Conservation (phyloP, 306 rosid genomes). For the Delonix regia region DNA sequence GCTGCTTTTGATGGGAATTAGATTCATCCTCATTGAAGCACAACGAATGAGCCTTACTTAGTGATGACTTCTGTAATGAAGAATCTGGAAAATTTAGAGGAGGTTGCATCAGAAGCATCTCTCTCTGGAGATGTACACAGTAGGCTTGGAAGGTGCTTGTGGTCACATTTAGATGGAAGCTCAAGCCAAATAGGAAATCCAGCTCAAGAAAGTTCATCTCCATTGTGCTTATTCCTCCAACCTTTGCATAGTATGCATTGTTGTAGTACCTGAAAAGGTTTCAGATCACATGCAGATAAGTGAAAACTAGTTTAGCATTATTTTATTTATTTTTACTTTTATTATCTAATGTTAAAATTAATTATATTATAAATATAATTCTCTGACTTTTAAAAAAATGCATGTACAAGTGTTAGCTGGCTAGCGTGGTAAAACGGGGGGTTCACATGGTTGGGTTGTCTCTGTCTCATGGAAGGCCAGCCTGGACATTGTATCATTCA, state of each 20-base stretch:
- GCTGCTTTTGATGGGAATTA: constrained; percentile 62
- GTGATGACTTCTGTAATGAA: constrained; percentile 60
- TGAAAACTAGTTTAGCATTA: neutral
- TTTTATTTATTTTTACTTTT: too few relatives aligned
- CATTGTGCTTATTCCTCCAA: constrained; percentile 88
- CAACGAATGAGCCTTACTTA: constrained; percentile 49
- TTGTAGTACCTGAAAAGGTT: constrained; percentile 72
- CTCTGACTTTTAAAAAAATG: constrained; percentile 30
- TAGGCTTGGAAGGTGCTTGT: constrained; percentile 76
- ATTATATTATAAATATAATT: neutral
- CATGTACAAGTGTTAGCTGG: constrained; percentile 28
- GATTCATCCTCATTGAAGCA: constrained; percentile 84
- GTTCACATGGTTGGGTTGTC: constrained; percentile 53
- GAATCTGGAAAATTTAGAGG: constrained; percentile 51
- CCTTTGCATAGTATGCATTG: constrained; percentile 97
- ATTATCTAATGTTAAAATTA: neutral
- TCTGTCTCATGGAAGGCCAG: constrained; percentile 46
- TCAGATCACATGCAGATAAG: neutral
- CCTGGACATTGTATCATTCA: constrained; percentile 43
- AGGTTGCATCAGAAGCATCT: constrained; percentile 75
- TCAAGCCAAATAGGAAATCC: constrained; percentile 89
- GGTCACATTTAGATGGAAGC: constrained; percentile 83
- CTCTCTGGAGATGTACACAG: constrained; percentile 70
- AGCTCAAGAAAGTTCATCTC: constrained; percentile 96
- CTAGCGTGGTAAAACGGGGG: constrained; percentile 33